Percentiles rank a stretch among this genome's conserved stretches.
These are phyloP conservation scores for Calonectria crousiana DNA, from an alignment of 2,329 filamentous ascomycete species.

Conservation along the genomic window DNA sequence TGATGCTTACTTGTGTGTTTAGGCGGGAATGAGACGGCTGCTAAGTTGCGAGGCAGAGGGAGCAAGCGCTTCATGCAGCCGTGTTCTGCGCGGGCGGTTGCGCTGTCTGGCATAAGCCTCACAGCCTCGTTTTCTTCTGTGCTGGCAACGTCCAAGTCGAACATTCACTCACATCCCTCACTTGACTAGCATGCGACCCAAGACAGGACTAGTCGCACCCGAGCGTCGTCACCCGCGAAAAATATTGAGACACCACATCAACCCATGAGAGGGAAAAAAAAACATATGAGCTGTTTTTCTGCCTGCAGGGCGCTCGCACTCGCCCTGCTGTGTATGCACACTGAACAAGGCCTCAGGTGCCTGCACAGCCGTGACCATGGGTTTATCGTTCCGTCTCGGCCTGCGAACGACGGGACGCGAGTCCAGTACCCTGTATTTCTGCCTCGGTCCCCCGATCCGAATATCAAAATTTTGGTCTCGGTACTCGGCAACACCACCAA, in stretches of 20 bases:
- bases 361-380: not conserved
- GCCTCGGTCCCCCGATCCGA: slow-evolving; percentile 3
- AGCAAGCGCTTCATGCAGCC: not conserved
- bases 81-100: not conserved
- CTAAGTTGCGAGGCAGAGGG: not conserved
- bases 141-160: not conserved
- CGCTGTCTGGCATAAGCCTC: not conserved
- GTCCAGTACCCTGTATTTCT: not conserved
- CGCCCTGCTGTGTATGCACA: not conserved
- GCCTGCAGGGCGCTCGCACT: too few species aligned
- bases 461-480: not conserved
- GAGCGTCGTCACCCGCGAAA: not conserved
- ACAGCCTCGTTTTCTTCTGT: not conserved
- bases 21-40: not conserved
- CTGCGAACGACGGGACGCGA: not conserved
- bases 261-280: not conserved
- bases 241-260: not conserved
- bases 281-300: not conserved
- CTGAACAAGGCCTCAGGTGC: not conserved
- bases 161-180: not conserved
- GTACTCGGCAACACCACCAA: not conserved
- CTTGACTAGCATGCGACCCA: not conserved
- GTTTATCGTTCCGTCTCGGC: not conserved
- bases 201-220: not conserved
- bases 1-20: not conserved